A percentile compares a stretch with the other conserved stretches of the same genome.
Evolutionary conservation across 1,139 yeast species (phyloP).

Genomic region (Wickerhamomyces sp.): DNA sequence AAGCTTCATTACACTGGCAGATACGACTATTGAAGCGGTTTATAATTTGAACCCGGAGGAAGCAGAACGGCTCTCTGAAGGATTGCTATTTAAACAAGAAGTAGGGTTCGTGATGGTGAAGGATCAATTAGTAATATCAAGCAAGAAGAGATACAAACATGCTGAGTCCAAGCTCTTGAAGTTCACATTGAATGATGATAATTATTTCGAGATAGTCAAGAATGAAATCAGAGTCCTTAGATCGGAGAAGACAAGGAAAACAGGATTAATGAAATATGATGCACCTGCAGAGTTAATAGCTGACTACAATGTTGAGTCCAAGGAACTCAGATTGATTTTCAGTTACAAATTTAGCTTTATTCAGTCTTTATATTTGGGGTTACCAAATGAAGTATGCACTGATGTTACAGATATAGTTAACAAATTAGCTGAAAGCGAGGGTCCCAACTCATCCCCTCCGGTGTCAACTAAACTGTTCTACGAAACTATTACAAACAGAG

Average conservation of each 20-base stretch:
- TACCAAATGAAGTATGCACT: slow-evolving; percentile 1
- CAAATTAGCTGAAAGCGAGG: background rate
- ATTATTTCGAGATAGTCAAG: background rate
- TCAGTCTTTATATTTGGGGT: slow-evolving; percentile 8
- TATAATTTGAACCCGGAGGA: background rate
- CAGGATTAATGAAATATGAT: background rate
- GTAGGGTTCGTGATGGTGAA: slow-evolving; percentile 2
- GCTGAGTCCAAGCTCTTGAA: slow-evolving; percentile 4
- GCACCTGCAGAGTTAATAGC: slow-evolving; percentile 3
- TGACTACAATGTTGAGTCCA: background rate
- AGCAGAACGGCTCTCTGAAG: background rate
- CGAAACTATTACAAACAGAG: slow-evolving; percentile 27
- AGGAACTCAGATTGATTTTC: background rate
- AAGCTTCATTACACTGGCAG: background rate
- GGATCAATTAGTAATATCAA: slow-evolving; percentile 1
- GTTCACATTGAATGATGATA: background rate
- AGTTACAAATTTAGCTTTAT: slow-evolving; percentile 6
- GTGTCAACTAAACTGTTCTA: slow-evolving; percentile 26
- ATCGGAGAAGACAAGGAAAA: background rate
- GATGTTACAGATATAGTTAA: slow-evolving; percentile 3
- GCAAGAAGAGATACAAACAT: slow-evolving; percentile 12
- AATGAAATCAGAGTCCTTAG: slow-evolving; percentile 2
- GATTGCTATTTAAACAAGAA: slow-evolving; percentile 3
- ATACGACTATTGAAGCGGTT: background rate
- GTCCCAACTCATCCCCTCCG: background rate